phyloP scores from a whole-genome alignment of 2,329 filamentous ascomycete species.

The Exophiala sp. region DNA sequence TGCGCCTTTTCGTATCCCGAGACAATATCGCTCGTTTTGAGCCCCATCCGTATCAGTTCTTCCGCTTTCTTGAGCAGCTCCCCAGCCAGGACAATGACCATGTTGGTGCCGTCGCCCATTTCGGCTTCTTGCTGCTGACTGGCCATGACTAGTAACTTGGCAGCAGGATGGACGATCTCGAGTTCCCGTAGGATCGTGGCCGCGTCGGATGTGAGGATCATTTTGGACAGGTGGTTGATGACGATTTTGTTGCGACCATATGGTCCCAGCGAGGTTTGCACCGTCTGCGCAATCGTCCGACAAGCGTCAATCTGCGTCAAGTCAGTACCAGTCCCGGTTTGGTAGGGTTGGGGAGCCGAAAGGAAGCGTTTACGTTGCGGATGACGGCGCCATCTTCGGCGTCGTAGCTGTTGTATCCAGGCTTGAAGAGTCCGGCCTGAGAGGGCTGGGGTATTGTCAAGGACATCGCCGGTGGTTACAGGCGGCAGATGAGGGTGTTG shows the following conservation, averaged over 20 bases:
- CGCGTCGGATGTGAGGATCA: slow-evolving; percentile 97
- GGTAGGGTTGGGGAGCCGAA: not conserved
- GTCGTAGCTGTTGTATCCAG: slow-evolving; percentile 96
- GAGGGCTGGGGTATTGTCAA: slow-evolving; percentile 92
- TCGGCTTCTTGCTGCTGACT: slow-evolving; percentile 98
- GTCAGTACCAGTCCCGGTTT: not conserved
- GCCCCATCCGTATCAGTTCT: slow-evolving; percentile 88
- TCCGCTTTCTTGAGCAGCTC: slow-evolving; percentile 96
- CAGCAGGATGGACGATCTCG: slow-evolving; percentile 95
- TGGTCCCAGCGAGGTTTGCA: slow-evolving; percentile 92
- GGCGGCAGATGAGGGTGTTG: not conserved
- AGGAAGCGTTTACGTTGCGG: slow-evolving; percentile 58
- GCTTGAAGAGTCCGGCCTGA: slow-evolving; percentile 89
- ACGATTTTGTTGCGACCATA: slow-evolving; percentile 99
- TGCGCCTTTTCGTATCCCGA: slow-evolving; percentile 93
- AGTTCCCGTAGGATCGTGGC: slow-evolving; percentile 96
- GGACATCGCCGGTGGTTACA: slow-evolving; percentile 59
- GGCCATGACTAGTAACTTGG: slow-evolving; percentile 96
- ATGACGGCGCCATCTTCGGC: slow-evolving; percentile 97
- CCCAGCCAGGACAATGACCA: slow-evolving; percentile 92
- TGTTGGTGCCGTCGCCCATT: slow-evolving; percentile 97
- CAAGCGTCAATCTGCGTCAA: slow-evolving; percentile 73
- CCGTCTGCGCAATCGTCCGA: slow-evolving; percentile 87
- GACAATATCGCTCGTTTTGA: slow-evolving; percentile 97
- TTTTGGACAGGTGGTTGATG: slow-evolving; percentile 99